Base-by-base conservation (phyloP, 371 early-diverging fungal genomes). In the Mortierella sp. region DNA sequence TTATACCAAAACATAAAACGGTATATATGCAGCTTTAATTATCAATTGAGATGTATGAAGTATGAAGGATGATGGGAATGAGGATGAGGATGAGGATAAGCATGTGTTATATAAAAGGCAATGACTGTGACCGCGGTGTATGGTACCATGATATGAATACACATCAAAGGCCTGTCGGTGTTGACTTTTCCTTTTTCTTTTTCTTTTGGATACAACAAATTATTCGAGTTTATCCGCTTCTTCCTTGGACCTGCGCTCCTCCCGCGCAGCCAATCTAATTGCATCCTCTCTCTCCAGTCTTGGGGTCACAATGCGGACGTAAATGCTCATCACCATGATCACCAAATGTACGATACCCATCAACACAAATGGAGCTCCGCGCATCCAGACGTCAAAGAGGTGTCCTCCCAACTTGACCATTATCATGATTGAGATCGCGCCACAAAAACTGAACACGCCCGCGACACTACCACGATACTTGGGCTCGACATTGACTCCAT, bases 401-500 rank as follows among this genome's bases (percentile, higher is more conserved):
- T 76, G 54, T 5, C 84, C 84, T 14, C 84, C 83, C 24, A 82
- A 37, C 12, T 60, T 58, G 17, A 60, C 81, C 54, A 67, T 78
- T 43, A 88, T 23, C 68, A 91, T 76, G 66, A 91, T 85, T 21
- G 88, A 87, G 17, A 84, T 15, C 14, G 89, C 91, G 6, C 94
- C 94, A 67, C 82, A 89, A 37, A 92, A 83, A 6, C 84, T 84
- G 58, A 87, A 91, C 0, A 88, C 82, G 12, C 93, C 93, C 0
- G 93, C 89, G 0, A 93, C 87, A 50, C 82, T 79, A 9, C 93
- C 94, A 34, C 89, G 82, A 28, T 84, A 75, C 30, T 83, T 79
- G 17, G 65, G 61, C 4, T 87, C 82, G 7, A 91, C 75, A 55
- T 80, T 68, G n/a, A 75, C 52, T 0, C 84, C 84, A 43, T 87